Evolutionary conservation across 495 filamentous ascomycete species (phyloP), one percentile per base, ranked within the genome.

Genomic region (Penicillium antarcticum): DNA sequence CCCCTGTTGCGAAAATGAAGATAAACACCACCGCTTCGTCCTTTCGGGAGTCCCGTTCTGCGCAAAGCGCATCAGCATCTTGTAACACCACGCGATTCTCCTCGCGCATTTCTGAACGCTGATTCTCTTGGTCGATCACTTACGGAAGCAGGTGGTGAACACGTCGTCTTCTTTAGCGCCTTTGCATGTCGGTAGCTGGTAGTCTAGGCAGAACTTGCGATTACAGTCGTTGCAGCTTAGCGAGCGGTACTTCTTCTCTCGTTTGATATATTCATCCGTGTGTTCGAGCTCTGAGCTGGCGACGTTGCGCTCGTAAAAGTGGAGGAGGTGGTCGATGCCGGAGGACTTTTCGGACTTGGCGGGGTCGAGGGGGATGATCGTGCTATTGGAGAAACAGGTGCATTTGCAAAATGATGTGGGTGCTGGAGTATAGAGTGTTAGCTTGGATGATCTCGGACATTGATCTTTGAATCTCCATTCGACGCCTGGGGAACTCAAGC

Each of bases 391-490:
- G 75, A 87, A 87, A 74, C 94, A 97, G 49, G 87, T 95, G 71
- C 94, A 98, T 86, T 97, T 98, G 84, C 94, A 98, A 75, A 96
- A 97, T 31, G 89, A 88, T 18, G 87, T 87, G 14, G 89, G 74
- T n/a, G 67, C 73, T 77, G 21, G 2, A 41, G 33, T 14, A 45
- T n/a, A 41, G 19, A 16, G 12, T 29, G 45, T 61, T 44, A 64
- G 61, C 39, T 40, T 48, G 41, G 33, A 23, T 19, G 48, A 12
- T 32, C 33, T 13, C 17, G 11, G 36, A n/a, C 19, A 4, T 36
- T 14, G 24, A 11, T 16, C 17, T 31, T 18, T 39, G 11, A 26
- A 18, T 51, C 38, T 40, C 11, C 24, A 36, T 43, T 23, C 9
- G 37, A 17, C 21, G 42, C 2, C 31, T 46, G 29, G 18, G 31